phyloP scores from a whole-genome alignment of 179 eudicot genomes.

The Corrigiola litoralis region DNA sequence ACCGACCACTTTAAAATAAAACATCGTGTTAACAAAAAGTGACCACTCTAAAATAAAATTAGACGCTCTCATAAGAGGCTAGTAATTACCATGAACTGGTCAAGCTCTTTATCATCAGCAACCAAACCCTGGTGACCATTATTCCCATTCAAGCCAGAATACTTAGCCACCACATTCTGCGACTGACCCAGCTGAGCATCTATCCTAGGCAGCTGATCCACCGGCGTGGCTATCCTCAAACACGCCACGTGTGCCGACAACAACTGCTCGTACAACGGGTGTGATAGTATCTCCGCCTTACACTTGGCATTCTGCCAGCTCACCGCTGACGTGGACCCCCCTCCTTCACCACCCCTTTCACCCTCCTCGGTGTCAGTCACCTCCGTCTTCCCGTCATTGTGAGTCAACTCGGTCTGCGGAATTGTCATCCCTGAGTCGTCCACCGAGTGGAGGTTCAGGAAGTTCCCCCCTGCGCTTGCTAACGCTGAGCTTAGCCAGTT shows the following conservation, averaged over 20 bases:
- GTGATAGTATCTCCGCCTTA: conserved; percentile 50
- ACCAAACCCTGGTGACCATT: conserved; percentile 6
- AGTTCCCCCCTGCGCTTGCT: conserved; percentile 24
- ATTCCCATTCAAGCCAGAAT: conserved; percentile 26
- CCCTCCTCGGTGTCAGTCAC: background rate
- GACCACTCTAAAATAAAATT: too few relatives aligned
- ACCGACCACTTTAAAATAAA: too few relatives aligned
- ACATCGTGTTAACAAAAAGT: background rate
- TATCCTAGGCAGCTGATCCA: conserved; percentile 71
- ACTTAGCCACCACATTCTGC: conserved; percentile 58
- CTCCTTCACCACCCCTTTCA: conserved; percentile 17
- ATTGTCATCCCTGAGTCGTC: conserved; percentile 36
- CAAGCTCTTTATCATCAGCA: conserved; percentile 52
- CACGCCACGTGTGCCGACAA: conserved; percentile 71
- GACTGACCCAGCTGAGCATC: conserved; percentile 63
- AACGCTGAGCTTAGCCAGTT: conserved; percentile 65
- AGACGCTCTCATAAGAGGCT: too few relatives aligned
- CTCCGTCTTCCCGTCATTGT: conserved; percentile 12
- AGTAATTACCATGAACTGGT: conserved; percentile 62
- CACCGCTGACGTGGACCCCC: conserved; percentile 19
- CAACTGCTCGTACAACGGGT: conserved; percentile 67
- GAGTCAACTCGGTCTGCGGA: conserved; percentile 20
- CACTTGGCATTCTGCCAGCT: conserved; percentile 62
- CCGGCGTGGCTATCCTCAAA: conserved; percentile 66
- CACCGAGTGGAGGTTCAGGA: conserved; percentile 50